Evolutionary conservation across 306 rosid genomes (phyloP).

Genomic region (Malus orientalis): DNA sequence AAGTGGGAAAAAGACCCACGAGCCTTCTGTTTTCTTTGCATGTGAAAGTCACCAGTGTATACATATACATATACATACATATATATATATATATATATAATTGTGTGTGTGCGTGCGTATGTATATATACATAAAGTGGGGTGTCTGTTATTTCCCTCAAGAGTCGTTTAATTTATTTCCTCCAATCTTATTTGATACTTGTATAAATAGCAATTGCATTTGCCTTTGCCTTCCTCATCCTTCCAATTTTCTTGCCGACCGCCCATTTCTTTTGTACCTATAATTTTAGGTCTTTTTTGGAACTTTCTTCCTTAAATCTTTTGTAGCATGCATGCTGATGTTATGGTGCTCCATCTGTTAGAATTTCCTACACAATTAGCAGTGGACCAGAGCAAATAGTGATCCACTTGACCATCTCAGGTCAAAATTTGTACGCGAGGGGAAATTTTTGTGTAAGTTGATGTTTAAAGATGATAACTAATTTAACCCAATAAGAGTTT

Average conservation of each 20-base stretch:
- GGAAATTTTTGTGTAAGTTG: neutral
- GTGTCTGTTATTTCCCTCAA: neutral
- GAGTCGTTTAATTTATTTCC: neutral
- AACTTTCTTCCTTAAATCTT: neutral
- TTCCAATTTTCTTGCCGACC: neutral
- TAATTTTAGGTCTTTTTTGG: neutral
- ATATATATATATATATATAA: too few species aligned
- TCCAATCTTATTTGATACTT: neutral
- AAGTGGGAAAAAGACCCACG: slow-evolving; percentile 25
- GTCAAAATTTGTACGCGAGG: neutral
- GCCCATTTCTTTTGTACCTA: neutral
- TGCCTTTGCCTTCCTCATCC: neutral
- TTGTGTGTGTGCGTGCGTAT: too few species aligned
- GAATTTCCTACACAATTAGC: neutral
- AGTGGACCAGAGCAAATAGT: neutral
- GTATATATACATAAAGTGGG: neutral
- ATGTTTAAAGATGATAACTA: neutral
- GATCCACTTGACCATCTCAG: neutral
- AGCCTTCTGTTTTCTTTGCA: slow-evolving; percentile 23
- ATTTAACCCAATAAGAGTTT: neutral
- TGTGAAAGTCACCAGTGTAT: slow-evolving; percentile 13
- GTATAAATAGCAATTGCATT: neutral
- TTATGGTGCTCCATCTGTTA: neutral
- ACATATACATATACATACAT: too few species aligned
- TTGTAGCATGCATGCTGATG: neutral